A percentile compares a stretch with the other conserved stretches of the same genome.
Evolutionary conservation across 495 filamentous ascomycete genomes (phyloP).

Genomic region (Penicillium bovifimosum): DNA sequence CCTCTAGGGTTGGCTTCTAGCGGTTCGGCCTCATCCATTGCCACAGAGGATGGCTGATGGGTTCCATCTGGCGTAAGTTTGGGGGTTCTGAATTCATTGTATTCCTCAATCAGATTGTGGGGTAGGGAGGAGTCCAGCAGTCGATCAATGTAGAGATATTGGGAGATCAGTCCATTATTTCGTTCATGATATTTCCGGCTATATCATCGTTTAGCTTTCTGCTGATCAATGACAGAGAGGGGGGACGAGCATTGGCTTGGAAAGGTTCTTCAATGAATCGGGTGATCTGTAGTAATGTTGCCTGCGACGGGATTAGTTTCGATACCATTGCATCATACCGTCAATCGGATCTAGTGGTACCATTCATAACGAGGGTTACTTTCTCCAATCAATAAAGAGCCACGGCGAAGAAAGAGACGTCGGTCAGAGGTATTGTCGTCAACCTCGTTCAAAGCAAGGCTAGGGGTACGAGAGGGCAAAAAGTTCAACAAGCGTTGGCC

Average conservation of each 20-base stretch:
- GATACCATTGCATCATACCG: background rate
- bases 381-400: conserved; percentile 32
- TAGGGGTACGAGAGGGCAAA: conserved; percentile 26
- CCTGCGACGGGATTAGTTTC: conserved; percentile 14
- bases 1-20: conserved; percentile 2
- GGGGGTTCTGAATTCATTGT: conserved; percentile 33
- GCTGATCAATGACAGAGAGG: background rate
- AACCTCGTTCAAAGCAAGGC: conserved; percentile 17
- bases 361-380: conserved; percentile 34
- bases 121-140: conserved; percentile 83
- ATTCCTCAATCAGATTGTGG: conserved; percentile 81
- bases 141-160: conserved; percentile 89
- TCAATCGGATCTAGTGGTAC: conserved; percentile 17
- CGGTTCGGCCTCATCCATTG: conserved; percentile 15
- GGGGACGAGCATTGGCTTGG: conserved; percentile 26
- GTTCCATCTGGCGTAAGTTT: conserved; percentile 19
- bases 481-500: conserved; percentile 32
- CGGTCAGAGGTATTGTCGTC: conserved; percentile 12
- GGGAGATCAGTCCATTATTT: conserved; percentile 75
- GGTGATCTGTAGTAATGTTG: conserved; percentile 31
- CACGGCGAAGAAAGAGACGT: conserved; percentile 14
- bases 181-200: conserved; percentile 75
- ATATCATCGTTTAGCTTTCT: background rate
- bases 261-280: conserved; percentile 22
- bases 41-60: background rate